Evolutionary conservation across 2,329 filamentous ascomycete genomes (phyloP).

Genomic region (Bipolaris victoriae): DNA sequence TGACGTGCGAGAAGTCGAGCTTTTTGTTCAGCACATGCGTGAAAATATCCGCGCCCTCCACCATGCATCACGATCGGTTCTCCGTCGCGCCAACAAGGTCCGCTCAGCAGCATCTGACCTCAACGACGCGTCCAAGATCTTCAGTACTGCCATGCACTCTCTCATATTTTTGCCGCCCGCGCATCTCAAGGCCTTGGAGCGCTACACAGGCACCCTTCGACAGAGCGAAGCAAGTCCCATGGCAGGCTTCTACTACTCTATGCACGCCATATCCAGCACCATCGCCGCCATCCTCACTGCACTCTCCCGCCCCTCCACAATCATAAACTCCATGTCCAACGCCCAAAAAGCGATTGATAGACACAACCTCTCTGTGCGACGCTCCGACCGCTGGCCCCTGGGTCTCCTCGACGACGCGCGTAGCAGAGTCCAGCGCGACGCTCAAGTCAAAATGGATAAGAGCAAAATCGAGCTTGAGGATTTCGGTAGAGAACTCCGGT

Average conservation of each 20-base stretch:
- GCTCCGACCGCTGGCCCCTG: constrained; percentile 79
- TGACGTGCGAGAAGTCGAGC: constrained; percentile 85
- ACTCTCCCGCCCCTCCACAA: constrained; percentile 76
- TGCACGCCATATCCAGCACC: constrained; percentile 82
- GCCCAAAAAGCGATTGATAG: constrained; percentile 79
- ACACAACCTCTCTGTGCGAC: constrained; percentile 73
- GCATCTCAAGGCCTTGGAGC: constrained; percentile 73
- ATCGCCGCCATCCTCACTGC: constrained; percentile 81
- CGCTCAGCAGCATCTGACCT: constrained; percentile 71
- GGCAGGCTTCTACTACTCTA: constrained; percentile 72
- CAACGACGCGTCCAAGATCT: constrained; percentile 66
- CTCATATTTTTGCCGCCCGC: constrained; percentile 70
- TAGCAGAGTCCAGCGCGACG: constrained; percentile 80
- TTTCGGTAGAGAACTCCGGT: constrained; percentile 81
- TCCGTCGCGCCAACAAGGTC: constrained; percentile 77
- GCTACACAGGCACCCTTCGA: constrained; percentile 70
- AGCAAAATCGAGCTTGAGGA: constrained; percentile 73
- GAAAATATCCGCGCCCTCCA: constrained; percentile 88
- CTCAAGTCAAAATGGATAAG: constrained; percentile 77
- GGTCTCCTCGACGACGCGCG: constrained; percentile 86
- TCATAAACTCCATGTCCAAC: constrained; percentile 77
- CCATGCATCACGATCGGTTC: constrained; percentile 79
- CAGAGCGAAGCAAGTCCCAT: constrained; percentile 77
- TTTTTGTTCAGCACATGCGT: constrained; percentile 88
- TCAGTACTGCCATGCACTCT: constrained; percentile 59